Base-by-base conservation (phyloP, 768 basidiomycete species). In the Royoungia palumana region DNA sequence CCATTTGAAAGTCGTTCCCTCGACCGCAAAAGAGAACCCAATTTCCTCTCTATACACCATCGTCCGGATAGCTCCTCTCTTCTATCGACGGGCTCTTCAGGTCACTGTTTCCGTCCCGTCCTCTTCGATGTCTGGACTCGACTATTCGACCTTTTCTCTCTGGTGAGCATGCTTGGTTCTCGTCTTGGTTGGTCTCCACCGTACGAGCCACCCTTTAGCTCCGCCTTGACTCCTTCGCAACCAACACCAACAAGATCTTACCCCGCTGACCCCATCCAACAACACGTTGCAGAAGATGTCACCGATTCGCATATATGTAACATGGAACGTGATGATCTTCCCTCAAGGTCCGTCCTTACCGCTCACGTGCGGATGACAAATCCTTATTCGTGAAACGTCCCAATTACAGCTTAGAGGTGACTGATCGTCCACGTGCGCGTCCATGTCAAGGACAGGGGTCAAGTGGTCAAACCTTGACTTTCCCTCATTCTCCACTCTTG, bases 281-380 rank as follows among this genome's bases (percentile, higher is more conserved):
- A 53, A 54, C 61, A 61, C 57, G 61, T 53, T 59, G 56, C 50
- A 44, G 56, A 64, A 56, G 62, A 61, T 60, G 64, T 59, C 64
- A 65, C 61, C 50, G 54, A 55, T 55, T 49, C 59, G 20, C 55
- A 36, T 61, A 61, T 61, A 41, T 57, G 54, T 57, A 43, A 54
- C 47, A 13, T 21, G 44, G 55, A 66, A 64, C 62, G 64, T 61
- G 64, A 65, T 59, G 64, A 65, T 65, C 62, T 61, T 64, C 64
- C 57, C 59, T 57, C 64, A 61, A 61, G 64, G 64, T 65, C 54
- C 57, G 64, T 65, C 55, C 57, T 65, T 52, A 44, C 37, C 52
- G 53, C 32, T 49, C 63, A 60, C 62, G 60, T 65, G 62, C 60
- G 41, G 39, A 28, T 14, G 24, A 35, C 51, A 45, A 35, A 47